Percentiles rank a stretch among this genome's conserved stretches.
These are phyloP conservation scores for Heterobasidion irregulare DNA, from an alignment of 1,284 basidiomycete genomes.

Conservation along the genomic window DNA sequence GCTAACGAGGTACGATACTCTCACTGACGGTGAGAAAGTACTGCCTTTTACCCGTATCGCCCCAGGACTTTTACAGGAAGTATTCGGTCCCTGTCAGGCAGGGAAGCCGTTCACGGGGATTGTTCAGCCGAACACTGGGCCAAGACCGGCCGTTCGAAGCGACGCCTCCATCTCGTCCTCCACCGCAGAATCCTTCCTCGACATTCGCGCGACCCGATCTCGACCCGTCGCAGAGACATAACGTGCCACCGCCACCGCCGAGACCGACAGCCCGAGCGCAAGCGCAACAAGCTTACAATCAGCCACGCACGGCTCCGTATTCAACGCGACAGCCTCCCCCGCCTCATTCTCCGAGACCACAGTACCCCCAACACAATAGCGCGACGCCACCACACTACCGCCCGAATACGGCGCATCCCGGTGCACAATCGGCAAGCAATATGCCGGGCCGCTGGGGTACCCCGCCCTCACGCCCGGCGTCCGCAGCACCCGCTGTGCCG, in stretches of 20 bases:
- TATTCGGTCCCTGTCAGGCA: slow-evolving; percentile 54
- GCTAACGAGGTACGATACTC: slow-evolving; percentile 38
- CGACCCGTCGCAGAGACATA: slow-evolving; percentile 19
- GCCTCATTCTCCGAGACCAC: slow-evolving; percentile 13
- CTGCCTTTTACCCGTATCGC: not conserved
- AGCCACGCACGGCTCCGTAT: slow-evolving; percentile 7
- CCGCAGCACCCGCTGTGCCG: slow-evolving; percentile 18
- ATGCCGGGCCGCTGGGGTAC: not conserved
- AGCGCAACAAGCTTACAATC: slow-evolving; percentile 6
- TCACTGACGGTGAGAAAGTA: slow-evolving; percentile 6
- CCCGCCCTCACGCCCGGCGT: slow-evolving; percentile 16
- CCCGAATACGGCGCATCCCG: slow-evolving; percentile 3
- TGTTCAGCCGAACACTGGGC: slow-evolving; percentile 34
- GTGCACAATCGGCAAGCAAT: not conserved
- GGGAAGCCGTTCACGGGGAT: slow-evolving; percentile 34
- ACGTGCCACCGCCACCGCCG: slow-evolving; percentile 5
- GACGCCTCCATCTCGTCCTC: slow-evolving; percentile 15
- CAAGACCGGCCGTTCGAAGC: slow-evolving; percentile 23
- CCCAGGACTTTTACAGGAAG: slow-evolving; percentile 47
- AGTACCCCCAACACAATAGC: slow-evolving; percentile 8
- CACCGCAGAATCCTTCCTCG: slow-evolving; percentile 16
- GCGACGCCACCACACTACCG: slow-evolving; percentile 13
- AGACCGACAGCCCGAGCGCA: slow-evolving; percentile 6
- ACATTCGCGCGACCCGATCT: slow-evolving; percentile 32
- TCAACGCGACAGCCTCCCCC: slow-evolving; percentile 13